Base-by-base conservation (phyloP, 352 stramenopile genomes). In the Phytophthora syringae region DNA sequence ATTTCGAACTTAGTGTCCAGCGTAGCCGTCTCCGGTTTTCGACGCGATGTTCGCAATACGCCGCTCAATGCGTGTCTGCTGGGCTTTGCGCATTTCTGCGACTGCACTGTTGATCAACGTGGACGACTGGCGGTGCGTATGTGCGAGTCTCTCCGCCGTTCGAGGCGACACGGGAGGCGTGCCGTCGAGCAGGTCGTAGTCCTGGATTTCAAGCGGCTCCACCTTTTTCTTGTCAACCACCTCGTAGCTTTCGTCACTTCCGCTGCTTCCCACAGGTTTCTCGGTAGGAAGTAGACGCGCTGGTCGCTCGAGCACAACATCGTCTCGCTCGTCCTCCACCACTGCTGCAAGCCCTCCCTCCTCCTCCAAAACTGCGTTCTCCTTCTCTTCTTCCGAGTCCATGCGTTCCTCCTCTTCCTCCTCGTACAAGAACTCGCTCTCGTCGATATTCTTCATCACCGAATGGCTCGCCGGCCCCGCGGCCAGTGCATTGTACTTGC, bases 401-500 rank as follows among this genome's bases (percentile, higher is more conserved):
- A 61, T n/a, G 25, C 47, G 34, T 22, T 77, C 70, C 11, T 82
- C 77, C 49, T 86, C 79, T n/a, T 71, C 72, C 44, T 79, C 54
- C 52, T 80, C 79, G 45, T 89, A 85, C 43, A 85, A 43, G 39
- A 85, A 86, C 25, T 68, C 72, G 36, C 65, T 67, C 51, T 84
- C 72, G 40, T 93, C 79, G 24, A 91, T 79, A 6, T 63, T 72
- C 42, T 78, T 75, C 55, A 74, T 78, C 48, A 77, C 77, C 10
- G 68, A 64, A 36, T 67, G 61, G 21, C 45, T 73, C 6, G 59
- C 37, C 25, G 47, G 30, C 40, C 77, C 67, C 37, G 58, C 64
- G 27, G 81, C 84, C 27, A 92, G 48, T 13, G 79, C 77, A 32
- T 89, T 89, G 70, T 95, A 95, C 63, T 95, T 95, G 53, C 82